Base-by-base conservation (phyloP, 805 yeast genomes). In the Sugiyamaella qingdaonensis region DNA sequence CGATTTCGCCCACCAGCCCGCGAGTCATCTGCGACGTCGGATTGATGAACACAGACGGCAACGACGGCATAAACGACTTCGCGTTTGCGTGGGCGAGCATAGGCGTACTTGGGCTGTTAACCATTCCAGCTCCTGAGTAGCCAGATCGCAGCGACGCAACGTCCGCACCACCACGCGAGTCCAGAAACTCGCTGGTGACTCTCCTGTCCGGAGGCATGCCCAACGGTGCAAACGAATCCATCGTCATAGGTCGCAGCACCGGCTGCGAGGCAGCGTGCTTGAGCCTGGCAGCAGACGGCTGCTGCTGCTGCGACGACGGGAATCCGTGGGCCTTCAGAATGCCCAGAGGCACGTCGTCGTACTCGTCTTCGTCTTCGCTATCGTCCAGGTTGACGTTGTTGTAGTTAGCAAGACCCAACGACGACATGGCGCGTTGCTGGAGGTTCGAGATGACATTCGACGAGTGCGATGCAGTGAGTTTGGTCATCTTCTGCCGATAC, bases 401-500 rank as follows among this genome's bases (percentile, higher is more conserved):
- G 43, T 41, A 32, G 11, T 32, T 24, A 14, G 55, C 24, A 11
- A 48, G n/a, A n/a, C 48, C 33, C 16, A 21, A 19, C 8, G 47
- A 21, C 4, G 52, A 41, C 4, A 51, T 29, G 21, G 54, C 33
- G 16, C 42, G 51, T 10, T 32, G 54, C 32, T 24, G 46, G 29
- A 44, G 51, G 43, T 56, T 34, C 10, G 57, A 46, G 18, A 58
- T 33, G 27, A 58, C 58, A 32, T 54, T 54, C 14, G 43, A 33
- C 13, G 52, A 49, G 33, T 54, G 58, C 0, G 61, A 54, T 9
- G 74, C 74, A 7, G 71, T 65, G 33, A 68, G 59, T 49, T 67
- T 68, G 52, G 66, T 70, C 74, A 73, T 72, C 48, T 68, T 67
- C 55, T 72, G 76, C 10, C 76, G 64, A 54, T 72, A 71, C 16